A percentile compares a stretch with the other conserved stretches of the same genome.
Conservation (phyloP, 176 grass and related monocot species). For the Avena insularis region DNA sequence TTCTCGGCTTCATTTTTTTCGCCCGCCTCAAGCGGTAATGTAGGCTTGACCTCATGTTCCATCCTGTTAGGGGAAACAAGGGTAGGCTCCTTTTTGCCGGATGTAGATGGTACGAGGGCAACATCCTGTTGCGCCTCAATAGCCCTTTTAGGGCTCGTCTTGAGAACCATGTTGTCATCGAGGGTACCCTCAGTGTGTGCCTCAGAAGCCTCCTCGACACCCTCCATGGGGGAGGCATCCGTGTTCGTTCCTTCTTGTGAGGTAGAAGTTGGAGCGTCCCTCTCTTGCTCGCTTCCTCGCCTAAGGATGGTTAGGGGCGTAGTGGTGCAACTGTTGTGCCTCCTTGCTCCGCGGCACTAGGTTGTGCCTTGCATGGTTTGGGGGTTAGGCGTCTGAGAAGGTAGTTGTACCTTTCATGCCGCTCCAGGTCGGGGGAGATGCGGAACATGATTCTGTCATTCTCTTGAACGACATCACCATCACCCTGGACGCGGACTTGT, state of each 20-base stretch:
- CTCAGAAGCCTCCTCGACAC: background rate
- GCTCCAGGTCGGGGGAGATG: too few relatives aligned
- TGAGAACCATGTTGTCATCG: accelerated
- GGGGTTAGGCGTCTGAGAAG: too few relatives aligned
- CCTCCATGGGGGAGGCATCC: background rate
- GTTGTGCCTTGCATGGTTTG: too few relatives aligned
- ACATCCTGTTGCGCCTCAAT: background rate
- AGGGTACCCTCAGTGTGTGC: accelerated
- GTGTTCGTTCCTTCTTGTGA: background rate
- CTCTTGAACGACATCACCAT: too few relatives aligned
- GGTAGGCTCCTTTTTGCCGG: background rate
- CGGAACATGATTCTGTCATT: too few relatives aligned
- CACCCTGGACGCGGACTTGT: too few relatives aligned
- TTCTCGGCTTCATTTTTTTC: background rate
- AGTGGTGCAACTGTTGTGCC: too few relatives aligned
- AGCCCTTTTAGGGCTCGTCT: background rate
- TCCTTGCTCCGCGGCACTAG: too few relatives aligned
- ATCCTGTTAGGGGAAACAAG: background rate
- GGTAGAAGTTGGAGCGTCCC: accelerated
- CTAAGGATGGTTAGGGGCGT: background rate
- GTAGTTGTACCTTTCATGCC: too few relatives aligned
- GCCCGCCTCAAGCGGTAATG: background rate
- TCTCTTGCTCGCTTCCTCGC: background rate
- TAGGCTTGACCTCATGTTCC: background rate
- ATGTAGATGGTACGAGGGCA: background rate